phyloP scores from a whole-genome alignment of 1,284 basidiomycete genomes.

The Microbotryomycetes sp. region DNA sequence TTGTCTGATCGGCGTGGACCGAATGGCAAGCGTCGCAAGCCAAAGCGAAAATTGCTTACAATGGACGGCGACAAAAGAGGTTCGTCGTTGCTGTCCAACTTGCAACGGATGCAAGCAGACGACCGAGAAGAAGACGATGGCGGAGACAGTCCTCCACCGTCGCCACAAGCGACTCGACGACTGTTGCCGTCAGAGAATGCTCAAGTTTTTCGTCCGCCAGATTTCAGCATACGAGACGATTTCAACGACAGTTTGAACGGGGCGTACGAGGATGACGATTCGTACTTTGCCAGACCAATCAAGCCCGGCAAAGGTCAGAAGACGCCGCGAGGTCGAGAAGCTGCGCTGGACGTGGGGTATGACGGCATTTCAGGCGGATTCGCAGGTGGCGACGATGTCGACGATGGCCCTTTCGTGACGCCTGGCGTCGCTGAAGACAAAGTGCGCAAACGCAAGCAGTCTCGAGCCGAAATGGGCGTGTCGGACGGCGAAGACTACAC shows the following conservation, averaged over 20 bases:
- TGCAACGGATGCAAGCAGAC: slow-evolving; percentile 28
- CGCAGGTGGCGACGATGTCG: slow-evolving; percentile 22
- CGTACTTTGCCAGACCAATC: neutral
- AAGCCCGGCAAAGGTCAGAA: neutral
- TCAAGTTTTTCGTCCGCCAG: slow-evolving; percentile 8
- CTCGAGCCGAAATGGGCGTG: too few relatives aligned
- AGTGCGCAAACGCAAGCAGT: neutral
- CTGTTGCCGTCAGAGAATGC: slow-evolving; percentile 7
- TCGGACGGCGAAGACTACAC: neutral
- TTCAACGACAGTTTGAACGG: neutral
- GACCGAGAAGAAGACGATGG: slow-evolving; percentile 37
- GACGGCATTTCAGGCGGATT: too few relatives aligned
- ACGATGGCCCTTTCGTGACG: neutral
- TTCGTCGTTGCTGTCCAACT: slow-evolving; percentile 39
- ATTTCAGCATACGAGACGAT: slow-evolving; percentile 5
- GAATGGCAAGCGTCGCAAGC: slow-evolving; percentile 38
- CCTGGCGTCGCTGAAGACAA: neutral
- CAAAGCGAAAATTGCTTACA: slow-evolving; percentile 37
- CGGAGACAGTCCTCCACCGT: slow-evolving; percentile 32
- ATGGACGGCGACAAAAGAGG: slow-evolving; percentile 41
- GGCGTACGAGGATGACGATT: neutral
- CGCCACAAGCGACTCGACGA: slow-evolving; percentile 6
- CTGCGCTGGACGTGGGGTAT: slow-evolving; percentile 42
- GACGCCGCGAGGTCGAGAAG: slow-evolving; percentile 27
- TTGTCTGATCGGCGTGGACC: slow-evolving; percentile 43